phyloP scores from a whole-genome alignment of 2,329 filamentous ascomycete species.

The Fonsecaea nubica region DNA sequence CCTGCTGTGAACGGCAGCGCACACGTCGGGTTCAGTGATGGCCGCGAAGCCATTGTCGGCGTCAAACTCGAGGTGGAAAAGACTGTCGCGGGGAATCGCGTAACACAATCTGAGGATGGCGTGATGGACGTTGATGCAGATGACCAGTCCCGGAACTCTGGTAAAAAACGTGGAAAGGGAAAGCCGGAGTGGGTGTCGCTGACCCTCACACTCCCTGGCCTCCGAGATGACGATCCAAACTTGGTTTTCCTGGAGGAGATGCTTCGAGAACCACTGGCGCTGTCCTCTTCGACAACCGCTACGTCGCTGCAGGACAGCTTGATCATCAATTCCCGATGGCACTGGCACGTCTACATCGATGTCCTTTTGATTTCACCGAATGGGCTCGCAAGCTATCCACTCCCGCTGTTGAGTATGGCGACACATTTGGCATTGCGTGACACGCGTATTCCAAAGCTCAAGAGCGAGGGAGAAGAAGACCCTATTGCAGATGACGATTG shows the following conservation, averaged over 20 bases:
- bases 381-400: conserved; percentile 70
- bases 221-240: conserved; percentile 86
- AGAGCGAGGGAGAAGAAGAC: conserved; percentile 91
- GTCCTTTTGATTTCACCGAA: conserved; percentile 76
- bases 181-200: conserved; percentile 84
- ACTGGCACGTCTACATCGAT: conserved; percentile 96
- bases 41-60: conserved; percentile 93
- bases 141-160: conserved; percentile 25
- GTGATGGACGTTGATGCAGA: conserved; percentile 39
- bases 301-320: conserved; percentile 66
- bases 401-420: conserved; percentile 89
- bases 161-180: conserved; percentile 42
- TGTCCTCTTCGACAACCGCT: conserved; percentile 46
- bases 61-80: conserved; percentile 93
- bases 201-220: conserved; percentile 87
- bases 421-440: conserved; percentile 91
- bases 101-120: conserved; percentile 24
- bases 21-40: conserved; percentile 90
- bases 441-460: conserved; percentile 80
- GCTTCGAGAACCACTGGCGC: conserved; percentile 84
- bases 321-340: conserved; percentile 88
- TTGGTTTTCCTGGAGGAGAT: conserved; percentile 88
- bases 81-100: conserved; percentile 51
- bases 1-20: conserved; percentile 91
- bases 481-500: conserved; percentile 98